These are phyloP conservation scores for Tagetes patula DNA, from an alignment of 129 eudicot genomes.

Conservation along the genomic window DNA sequence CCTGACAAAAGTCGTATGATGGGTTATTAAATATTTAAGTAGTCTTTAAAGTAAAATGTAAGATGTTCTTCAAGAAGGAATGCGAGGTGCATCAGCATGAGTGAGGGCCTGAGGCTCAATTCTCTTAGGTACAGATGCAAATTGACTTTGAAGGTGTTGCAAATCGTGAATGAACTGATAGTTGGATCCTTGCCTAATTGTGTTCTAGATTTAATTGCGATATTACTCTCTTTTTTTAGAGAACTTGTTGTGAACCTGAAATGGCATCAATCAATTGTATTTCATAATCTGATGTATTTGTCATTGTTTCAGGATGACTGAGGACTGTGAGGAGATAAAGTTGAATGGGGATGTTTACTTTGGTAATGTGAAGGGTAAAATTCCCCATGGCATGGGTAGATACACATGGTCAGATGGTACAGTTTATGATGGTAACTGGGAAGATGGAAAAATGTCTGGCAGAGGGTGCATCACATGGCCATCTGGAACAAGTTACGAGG, in stretches of 20 bases:
- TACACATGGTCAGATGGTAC: conserved; percentile 92
- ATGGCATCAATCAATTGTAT: conserved; percentile 4
- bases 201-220: not conserved
- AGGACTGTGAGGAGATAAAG: conserved; percentile 52
- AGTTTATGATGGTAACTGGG: conserved; percentile 91
- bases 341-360: conserved; percentile 70
- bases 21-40: not conserved
- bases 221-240: not conserved
- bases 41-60: conserved; percentile 1
- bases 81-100: conserved; percentile 10
- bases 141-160: not conserved
- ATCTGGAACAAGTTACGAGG: conserved; percentile 69
- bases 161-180: conserved; percentile 1
- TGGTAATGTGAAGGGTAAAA: conserved; percentile 53
- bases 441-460: conserved; percentile 93
- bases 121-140: conserved; percentile 3
- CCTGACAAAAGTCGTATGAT: not conserved
- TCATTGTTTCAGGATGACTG: conserved; percentile 47
- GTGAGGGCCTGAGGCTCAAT: not conserved
- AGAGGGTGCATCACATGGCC: conserved; percentile 77
- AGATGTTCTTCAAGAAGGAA: conserved; percentile 4
- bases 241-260: conserved; percentile 15
- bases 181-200: not conserved
- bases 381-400: conserved; percentile 84
- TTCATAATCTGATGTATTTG: conserved; percentile 15